A percentile compares a stretch with the other conserved stretches of the same genome.
phyloP scores from a whole-genome alignment of 2,329 filamentous ascomycete genomes.

The Fusarium protoensiforme region DNA sequence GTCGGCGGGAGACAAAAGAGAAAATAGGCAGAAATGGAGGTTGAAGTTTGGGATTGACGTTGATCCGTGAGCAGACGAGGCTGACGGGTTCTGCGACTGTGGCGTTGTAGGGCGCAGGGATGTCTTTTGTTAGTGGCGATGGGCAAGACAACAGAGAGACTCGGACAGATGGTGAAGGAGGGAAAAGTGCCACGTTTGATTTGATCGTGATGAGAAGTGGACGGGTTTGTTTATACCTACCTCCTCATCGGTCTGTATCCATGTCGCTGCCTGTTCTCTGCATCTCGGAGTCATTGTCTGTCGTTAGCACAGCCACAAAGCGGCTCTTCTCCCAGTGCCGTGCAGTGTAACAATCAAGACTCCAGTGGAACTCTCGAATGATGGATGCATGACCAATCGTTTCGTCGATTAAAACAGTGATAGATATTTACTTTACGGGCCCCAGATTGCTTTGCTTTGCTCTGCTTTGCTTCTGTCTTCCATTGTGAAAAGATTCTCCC shows the following conservation, averaged over 20 bases:
- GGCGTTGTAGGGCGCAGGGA: constrained; percentile 13
- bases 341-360: not conserved
- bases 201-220: not conserved
- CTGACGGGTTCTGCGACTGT: constrained; percentile 24
- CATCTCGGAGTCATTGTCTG: not conserved
- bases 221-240: not conserved
- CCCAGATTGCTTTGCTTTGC: constrained; percentile 15
- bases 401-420: constrained; percentile 37
- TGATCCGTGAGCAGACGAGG: constrained; percentile 38
- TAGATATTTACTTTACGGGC: constrained; percentile 37
- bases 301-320: constrained; percentile 1
- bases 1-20: constrained; percentile 22
- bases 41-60: constrained; percentile 29
- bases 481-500: constrained; percentile 28
- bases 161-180: not conserved
- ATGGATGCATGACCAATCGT: constrained; percentile 26
- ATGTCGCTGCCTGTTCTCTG: not conserved
- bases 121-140: not conserved
- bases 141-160: not conserved
- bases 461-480: constrained; percentile 1
- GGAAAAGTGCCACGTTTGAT: not conserved
- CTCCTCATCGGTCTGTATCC: not conserved
- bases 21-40: constrained; percentile 19
- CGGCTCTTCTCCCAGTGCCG: not conserved
- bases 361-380: not conserved